A percentile compares a stretch with the other conserved stretches of the same genome.
phyloP scores from a whole-genome alignment of 768 basidiomycete genomes.

The Trichaptum fuscoviolaceum region DNA sequence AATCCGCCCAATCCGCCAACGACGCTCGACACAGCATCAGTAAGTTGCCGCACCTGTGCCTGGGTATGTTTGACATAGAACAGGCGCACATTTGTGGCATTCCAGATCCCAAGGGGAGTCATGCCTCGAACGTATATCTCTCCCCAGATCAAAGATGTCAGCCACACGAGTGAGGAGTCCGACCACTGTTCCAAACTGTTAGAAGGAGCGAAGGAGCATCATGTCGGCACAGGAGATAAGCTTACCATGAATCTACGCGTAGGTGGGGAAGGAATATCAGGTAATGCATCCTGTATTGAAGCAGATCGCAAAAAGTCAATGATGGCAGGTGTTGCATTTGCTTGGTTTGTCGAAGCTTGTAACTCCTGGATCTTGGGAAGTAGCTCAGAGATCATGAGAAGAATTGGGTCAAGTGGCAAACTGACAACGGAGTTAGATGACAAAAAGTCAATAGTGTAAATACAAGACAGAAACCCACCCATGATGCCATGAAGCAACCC shows the following conservation, averaged over 20 bases:
- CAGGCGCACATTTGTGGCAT: conserved; percentile 79
- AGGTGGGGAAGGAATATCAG: conserved; percentile 44
- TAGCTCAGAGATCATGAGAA: conserved; percentile 85
- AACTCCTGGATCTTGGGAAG: conserved; percentile 79
- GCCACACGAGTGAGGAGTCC: conserved; percentile 86
- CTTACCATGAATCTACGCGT: conserved; percentile 67
- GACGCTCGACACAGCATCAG: conserved; percentile 74
- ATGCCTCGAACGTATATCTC: conserved; percentile 90
- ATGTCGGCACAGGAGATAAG: conserved; percentile 3
- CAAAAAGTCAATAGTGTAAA: conserved; percentile 12
- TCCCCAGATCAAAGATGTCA: conserved; percentile 92
- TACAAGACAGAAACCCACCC: conserved; percentile 48
- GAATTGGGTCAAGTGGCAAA: conserved; percentile 82
- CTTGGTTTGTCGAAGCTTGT: conserved; percentile 59
- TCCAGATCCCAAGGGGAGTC: conserved; percentile 86
- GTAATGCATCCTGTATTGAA: conserved; percentile 64
- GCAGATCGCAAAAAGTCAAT: conserved; percentile 70
- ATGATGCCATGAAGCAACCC: conserved; percentile 97
- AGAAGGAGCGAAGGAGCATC: conserved; percentile 11
- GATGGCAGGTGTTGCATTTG: conserved; percentile 62
- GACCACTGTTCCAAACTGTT: conserved; percentile 64
- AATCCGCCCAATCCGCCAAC: conserved; percentile 56
- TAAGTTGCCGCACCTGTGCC: conserved; percentile 60
- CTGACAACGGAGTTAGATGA: conserved; percentile 32
- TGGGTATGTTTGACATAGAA: conserved; percentile 90